A percentile compares a stretch with the other conserved stretches of the same genome.
Conservation (phyloP, 371 early-diverging fungal species). For the Phascolomyces articulosus region DNA sequence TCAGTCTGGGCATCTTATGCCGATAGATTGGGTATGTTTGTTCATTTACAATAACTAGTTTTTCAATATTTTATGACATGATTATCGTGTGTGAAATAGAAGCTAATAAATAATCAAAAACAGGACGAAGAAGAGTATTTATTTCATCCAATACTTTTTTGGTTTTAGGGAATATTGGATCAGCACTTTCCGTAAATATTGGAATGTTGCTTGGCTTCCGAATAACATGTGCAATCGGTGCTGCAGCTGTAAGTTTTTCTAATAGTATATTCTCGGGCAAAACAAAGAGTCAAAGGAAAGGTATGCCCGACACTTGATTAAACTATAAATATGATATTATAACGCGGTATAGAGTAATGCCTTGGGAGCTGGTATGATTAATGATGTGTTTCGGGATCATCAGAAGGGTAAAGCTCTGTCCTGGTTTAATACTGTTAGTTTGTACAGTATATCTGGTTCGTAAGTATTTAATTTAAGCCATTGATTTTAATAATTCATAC, state of each 20-base stretch:
- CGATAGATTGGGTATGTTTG: too few relatives aligned
- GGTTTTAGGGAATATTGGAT: constrained; percentile 25
- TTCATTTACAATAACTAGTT: too few relatives aligned
- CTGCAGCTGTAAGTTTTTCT: constrained; percentile 19
- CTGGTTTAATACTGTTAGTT: constrained; percentile 36
- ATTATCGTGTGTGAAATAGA: too few relatives aligned
- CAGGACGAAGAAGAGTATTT: constrained; percentile 27
- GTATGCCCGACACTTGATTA: too few relatives aligned
- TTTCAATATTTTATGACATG: too few relatives aligned
- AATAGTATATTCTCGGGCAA: neutral
- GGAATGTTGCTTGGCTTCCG: constrained; percentile 31
- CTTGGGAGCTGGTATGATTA: constrained; percentile 46
- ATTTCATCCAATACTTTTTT: constrained; percentile 24
- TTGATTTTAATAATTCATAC: constrained; percentile 33
- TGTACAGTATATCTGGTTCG: constrained; percentile 22
- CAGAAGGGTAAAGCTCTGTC: constrained; percentile 49
- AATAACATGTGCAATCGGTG: constrained; percentile 23
- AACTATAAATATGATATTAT: neutral
- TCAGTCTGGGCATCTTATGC: too few relatives aligned
- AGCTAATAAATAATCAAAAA: neutral
- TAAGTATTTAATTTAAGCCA: too few relatives aligned
- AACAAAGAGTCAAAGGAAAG: too few relatives aligned
- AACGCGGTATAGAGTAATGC: constrained; percentile 30
- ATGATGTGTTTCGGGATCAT: constrained; percentile 42
- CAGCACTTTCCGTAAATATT: constrained; percentile 28